Conservation (phyloP, 2,329 filamentous ascomycete species). For the Lecanosticta acicola region DNA sequence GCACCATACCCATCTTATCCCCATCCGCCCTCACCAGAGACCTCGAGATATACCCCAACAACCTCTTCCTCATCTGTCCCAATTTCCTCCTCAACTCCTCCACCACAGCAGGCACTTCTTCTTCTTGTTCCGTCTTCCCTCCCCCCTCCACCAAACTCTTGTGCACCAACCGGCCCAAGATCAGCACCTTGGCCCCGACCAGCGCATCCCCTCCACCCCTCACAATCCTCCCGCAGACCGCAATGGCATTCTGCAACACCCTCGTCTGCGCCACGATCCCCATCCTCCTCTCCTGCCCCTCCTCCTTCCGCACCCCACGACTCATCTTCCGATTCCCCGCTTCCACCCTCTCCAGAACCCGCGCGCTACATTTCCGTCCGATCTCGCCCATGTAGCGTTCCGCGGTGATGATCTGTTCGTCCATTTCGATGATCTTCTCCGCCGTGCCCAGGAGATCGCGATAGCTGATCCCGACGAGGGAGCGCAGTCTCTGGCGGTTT, state of each 20-base stretch:
- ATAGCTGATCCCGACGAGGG: constrained; percentile 66
- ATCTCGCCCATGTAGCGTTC: constrained; percentile 67
- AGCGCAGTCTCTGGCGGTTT: constrained; percentile 61
- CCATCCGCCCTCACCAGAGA: constrained; percentile 35
- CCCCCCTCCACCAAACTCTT: constrained; percentile 59
- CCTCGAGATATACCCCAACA: constrained; percentile 60
- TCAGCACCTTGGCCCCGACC: constrained; percentile 58
- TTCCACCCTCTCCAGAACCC: constrained; percentile 61
- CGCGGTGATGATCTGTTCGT: constrained; percentile 66
- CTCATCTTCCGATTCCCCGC: constrained; percentile 34
- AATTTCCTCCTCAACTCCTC: constrained; percentile 61
- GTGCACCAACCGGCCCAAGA: constrained; percentile 68
- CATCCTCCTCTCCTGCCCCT: constrained; percentile 9
- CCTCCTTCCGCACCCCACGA: constrained; percentile 7
- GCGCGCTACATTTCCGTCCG: constrained; percentile 70
- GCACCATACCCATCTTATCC: constrained; percentile 52
- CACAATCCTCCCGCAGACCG: constrained; percentile 49
- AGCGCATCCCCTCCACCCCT: constrained; percentile 48
- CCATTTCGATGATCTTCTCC: constrained; percentile 90
- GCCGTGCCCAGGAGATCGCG: constrained; percentile 86
- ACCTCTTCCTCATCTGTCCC: constrained; percentile 55
- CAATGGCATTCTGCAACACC: constrained; percentile 53
- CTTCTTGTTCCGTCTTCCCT: neutral
- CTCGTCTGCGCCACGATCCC: constrained; percentile 21
- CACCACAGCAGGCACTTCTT: constrained; percentile 47